A percentile compares a stretch with the other conserved stretches of the same genome.
Evolutionary conservation across 1,139 yeast genomes (phyloP).

Genomic region (Groenewaldozyma sp.): DNA sequence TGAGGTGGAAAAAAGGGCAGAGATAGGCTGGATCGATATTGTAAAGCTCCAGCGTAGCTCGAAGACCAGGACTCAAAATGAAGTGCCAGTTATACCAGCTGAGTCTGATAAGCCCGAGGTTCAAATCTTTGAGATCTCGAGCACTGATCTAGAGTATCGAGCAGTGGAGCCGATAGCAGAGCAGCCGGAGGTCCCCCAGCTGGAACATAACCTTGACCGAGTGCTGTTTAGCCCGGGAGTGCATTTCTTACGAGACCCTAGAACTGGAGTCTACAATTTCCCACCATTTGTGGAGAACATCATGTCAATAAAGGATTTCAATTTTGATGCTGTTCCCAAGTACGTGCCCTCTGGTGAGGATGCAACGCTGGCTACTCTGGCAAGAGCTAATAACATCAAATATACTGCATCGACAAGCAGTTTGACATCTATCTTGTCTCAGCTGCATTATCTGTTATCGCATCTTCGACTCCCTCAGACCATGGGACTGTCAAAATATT

Average conservation of each 20-base stretch:
- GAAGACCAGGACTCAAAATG: background rate
- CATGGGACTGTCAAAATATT: slow-evolving; percentile 37
- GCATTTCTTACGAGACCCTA: slow-evolving; percentile 67
- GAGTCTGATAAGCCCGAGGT: background rate
- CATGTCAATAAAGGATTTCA: slow-evolving; percentile 59
- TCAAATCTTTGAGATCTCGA: slow-evolving; percentile 7
- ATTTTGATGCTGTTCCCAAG: slow-evolving; percentile 46
- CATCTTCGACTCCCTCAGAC: slow-evolving; percentile 47
- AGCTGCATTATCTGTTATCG: slow-evolving; percentile 61
- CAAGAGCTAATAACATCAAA: slow-evolving; percentile 34
- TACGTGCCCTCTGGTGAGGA: slow-evolving; percentile 69
- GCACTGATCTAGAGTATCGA: slow-evolving; percentile 11
- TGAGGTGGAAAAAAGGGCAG: background rate
- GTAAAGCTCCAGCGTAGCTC: background rate
- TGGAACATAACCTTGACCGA: slow-evolving; percentile 57
- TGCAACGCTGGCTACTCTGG: slow-evolving; percentile 39
- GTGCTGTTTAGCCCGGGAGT: slow-evolving; percentile 78
- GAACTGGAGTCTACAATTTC: slow-evolving; percentile 67
- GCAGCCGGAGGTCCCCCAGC: slow-evolving; percentile 31
- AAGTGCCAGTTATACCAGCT: background rate
- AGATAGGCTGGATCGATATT: background rate
- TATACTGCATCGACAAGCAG: slow-evolving; percentile 83
- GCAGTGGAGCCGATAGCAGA: slow-evolving; percentile 19
- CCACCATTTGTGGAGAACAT: slow-evolving; percentile 52
- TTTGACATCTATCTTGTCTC: slow-evolving; percentile 66